These are phyloP conservation scores for Cyberlindnera lachancei DNA, from an alignment of 805 yeast species.

Conservation along the genomic window DNA sequence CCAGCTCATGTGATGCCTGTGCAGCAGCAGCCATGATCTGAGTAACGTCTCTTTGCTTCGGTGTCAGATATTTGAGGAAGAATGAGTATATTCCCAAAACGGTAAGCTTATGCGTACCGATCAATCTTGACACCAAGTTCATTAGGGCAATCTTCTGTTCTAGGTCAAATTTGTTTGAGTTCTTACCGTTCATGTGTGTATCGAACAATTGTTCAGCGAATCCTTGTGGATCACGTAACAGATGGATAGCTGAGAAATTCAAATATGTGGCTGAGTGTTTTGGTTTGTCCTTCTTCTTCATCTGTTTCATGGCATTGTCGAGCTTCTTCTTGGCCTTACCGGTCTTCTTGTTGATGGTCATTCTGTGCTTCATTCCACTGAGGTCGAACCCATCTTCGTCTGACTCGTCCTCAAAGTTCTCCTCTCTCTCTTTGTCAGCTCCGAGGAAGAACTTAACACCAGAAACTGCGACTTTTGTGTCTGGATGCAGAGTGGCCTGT, in stretches of 20 bases:
- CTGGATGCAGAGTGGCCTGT: conserved; percentile 86
- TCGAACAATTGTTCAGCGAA: conserved; percentile 83
- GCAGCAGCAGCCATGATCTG: conserved; percentile 96
- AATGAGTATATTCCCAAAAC: conserved; percentile 86
- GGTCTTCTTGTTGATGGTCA: conserved; percentile 77
- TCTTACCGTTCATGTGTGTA: conserved; percentile 63
- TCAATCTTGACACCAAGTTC: conserved; percentile 80
- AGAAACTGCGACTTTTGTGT: conserved; percentile 77
- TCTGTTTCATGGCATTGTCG: conserved; percentile 61
- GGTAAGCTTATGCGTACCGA: conserved; percentile 91
- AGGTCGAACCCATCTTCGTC: conserved; percentile 71
- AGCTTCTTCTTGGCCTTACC: conserved; percentile 74
- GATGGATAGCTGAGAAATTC: conserved; percentile 91
- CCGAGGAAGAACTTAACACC: conserved; percentile 91
- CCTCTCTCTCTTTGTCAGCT: conserved; percentile 91
- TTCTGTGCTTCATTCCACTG: conserved; percentile 66
- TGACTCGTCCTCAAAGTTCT: conserved; percentile 62
- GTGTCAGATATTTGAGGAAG: conserved; percentile 83
- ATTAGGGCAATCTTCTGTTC: conserved; percentile 86
- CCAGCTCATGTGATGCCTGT: conserved; percentile 92
- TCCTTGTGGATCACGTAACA: conserved; percentile 94
- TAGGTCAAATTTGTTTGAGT: conserved; percentile 61
- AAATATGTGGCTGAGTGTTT: conserved; percentile 59
- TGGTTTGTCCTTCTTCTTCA: conserved; percentile 57
- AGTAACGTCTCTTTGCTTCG: conserved; percentile 91